A percentile compares a stretch with the other conserved stretches of the same genome.
These are phyloP conservation scores for Aspergillus neotritici DNA, from an alignment of 2,329 filamentous ascomycete genomes.

Conservation along the genomic window DNA sequence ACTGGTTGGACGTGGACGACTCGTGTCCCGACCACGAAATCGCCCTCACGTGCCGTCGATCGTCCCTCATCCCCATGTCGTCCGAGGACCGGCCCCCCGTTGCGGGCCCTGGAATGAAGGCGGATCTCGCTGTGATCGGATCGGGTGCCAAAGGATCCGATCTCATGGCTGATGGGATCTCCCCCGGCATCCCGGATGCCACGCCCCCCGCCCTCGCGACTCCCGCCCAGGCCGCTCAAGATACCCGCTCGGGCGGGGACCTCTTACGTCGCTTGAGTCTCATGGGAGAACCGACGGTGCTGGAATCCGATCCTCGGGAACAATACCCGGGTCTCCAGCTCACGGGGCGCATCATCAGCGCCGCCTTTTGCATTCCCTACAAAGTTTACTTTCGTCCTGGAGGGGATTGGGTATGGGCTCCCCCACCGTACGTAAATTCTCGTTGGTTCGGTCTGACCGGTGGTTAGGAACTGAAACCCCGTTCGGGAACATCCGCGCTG, in stretches of 20 bases:
- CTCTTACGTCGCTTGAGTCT: slow-evolving; percentile 51
- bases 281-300: slow-evolving; percentile 33
- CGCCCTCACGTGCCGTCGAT: background rate
- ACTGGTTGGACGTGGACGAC: too few relatives aligned
- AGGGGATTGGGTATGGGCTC: slow-evolving; percentile 50
- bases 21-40: too few relatives aligned
- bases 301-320: slow-evolving; percentile 49
- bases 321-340: slow-evolving; percentile 54
- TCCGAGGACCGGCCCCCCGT: too few relatives aligned
- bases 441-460: slow-evolving; percentile 1
- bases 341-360: slow-evolving; percentile 59
- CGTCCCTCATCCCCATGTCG: too few relatives aligned
- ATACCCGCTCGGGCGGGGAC: slow-evolving; percentile 45
- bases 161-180: too few relatives aligned
- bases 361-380: slow-evolving; percentile 59
- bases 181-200: slow-evolving; percentile 6
- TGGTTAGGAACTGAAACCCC: slow-evolving; percentile 63
- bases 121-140: too few relatives aligned
- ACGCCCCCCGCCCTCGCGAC: slow-evolving; percentile 25
- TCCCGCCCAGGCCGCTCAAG: slow-evolving; percentile 40
- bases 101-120: too few relatives aligned
- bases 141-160: too few relatives aligned
- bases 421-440: background rate
- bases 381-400: slow-evolving; percentile 49
- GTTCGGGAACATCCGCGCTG: slow-evolving; percentile 82